Evolutionary conservation across 1,139 yeast genomes (phyloP).

Genomic region (Candida freyschussii): DNA sequence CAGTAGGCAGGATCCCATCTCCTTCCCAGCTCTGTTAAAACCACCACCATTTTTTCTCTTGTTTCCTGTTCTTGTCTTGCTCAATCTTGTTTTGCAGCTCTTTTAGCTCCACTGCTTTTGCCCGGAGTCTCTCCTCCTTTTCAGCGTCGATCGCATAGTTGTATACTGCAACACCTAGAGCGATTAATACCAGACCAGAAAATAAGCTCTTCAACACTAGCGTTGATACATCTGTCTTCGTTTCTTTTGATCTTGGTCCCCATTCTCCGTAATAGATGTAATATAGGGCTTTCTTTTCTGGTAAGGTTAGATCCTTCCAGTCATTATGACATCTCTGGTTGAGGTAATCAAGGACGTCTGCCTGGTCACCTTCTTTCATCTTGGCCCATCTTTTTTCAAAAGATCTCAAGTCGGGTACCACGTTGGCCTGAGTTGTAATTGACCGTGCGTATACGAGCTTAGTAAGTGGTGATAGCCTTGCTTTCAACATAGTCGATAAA

Average conservation of each 20-base stretch:
- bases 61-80: constrained; percentile 6
- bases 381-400: constrained; percentile 52
- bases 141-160: constrained; percentile 22
- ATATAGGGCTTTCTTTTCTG: constrained; percentile 86
- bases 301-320: constrained; percentile 73
- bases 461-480: no score
- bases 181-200: constrained; percentile 16
- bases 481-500: no score
- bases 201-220: constrained; percentile 15
- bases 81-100: constrained; percentile 5
- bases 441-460: no score
- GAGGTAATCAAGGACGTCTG: constrained; percentile 53
- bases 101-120: constrained; percentile 8
- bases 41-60: constrained; percentile 4
- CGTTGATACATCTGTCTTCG: constrained; percentile 8
- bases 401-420: constrained; percentile 31
- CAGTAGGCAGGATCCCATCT: no score
- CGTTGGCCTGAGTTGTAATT: no score
- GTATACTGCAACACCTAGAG: constrained; percentile 16
- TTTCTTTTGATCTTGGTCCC: constrained; percentile 65
- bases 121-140: constrained; percentile 13
- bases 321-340: constrained; percentile 53
- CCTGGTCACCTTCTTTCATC: constrained; percentile 54
- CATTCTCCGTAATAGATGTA: constrained; percentile 87
- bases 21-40: no score